These are phyloP conservation scores for Pseudoperonospora humuli DNA, from an alignment of 352 stramenopile species.

Conservation along the genomic window DNA sequence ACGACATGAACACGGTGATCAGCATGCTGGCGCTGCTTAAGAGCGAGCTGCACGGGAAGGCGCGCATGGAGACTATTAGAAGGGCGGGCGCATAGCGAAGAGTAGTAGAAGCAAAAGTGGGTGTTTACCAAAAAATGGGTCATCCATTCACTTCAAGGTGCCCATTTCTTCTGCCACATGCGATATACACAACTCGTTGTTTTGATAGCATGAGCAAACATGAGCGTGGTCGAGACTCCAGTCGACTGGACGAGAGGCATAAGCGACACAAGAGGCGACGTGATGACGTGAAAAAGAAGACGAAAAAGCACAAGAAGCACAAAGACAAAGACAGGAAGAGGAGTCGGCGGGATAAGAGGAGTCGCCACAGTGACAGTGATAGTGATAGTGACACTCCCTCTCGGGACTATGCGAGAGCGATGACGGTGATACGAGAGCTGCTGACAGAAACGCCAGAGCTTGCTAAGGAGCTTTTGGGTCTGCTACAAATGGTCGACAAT, in stretches of 20 bases:
- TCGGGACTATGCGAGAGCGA: conserved; percentile 27
- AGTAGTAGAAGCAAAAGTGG: not conserved
- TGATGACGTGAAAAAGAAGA: conserved; percentile 26
- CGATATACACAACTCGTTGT: conserved; percentile 7
- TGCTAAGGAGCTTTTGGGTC: conserved; percentile 41
- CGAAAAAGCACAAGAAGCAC: conserved; percentile 27
- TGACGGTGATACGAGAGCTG: conserved; percentile 43
- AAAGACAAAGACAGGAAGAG: conserved; percentile 23
- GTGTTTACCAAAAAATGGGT: not conserved
- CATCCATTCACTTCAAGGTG: conserved; percentile 13
- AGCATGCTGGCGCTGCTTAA: too few species aligned
- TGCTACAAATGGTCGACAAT: conserved; percentile 75
- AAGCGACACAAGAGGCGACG: conserved; percentile 29
- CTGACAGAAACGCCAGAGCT: conserved; percentile 62
- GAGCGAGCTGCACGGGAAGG: too few species aligned
- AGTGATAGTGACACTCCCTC: conserved; percentile 10
- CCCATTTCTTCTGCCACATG: conserved; percentile 11
- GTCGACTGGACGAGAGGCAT: conserved; percentile 22
- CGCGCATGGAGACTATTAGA: too few species aligned
- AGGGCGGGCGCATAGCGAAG: not conserved
- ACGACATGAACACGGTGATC: too few species aligned
- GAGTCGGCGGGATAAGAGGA: conserved; percentile 12
- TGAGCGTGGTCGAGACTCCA: conserved; percentile 12
- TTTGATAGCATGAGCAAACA: conserved; percentile 28
- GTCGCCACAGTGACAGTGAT: conserved; percentile 5